Evolutionary conservation across 148 eudicot species (phyloP).

Genomic region (Diospyros kaki): DNA sequence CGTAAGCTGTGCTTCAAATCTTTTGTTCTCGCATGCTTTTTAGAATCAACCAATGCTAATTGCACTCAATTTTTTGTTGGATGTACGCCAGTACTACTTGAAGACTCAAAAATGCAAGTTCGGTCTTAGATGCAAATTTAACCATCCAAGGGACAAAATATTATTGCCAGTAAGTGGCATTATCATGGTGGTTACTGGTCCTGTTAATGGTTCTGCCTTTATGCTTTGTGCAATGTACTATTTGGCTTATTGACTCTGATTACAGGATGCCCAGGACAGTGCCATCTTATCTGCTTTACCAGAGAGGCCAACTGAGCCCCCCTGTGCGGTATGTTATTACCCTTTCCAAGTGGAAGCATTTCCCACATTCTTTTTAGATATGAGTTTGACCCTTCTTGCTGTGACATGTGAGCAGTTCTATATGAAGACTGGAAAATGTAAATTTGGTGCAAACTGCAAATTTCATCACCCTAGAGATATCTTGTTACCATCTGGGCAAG

Average conservation of each 20-base stretch:
- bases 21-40: constrained; percentile 2
- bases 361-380: neutral
- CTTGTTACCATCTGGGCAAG: constrained; percentile 44
- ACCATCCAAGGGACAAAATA: constrained; percentile 72
- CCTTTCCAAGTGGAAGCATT: neutral
- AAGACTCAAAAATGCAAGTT: constrained; percentile 95
- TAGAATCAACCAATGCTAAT: neutral
- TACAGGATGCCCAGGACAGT: constrained; percentile 49
- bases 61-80: constrained; percentile 13
- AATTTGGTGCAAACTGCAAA: constrained; percentile 83
- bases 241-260: constrained; percentile 12
- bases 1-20: constrained; percentile 39
- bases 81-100: constrained; percentile 60
- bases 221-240: neutral
- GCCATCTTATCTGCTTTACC: constrained; percentile 47
- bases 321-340: constrained; percentile 67
- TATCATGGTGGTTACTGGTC: constrained; percentile 10
- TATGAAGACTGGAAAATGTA: constrained; percentile 58
- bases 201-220: constrained; percentile 6
- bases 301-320: constrained; percentile 92
- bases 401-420: constrained; percentile 21
- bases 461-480: constrained; percentile 90
- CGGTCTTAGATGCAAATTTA: constrained; percentile 83
- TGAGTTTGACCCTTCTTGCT: constrained; percentile 15
- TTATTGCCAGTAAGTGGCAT: constrained; percentile 30